phyloP scores from a whole-genome alignment of 345 rosid species.

The Brassica napus region DNA sequence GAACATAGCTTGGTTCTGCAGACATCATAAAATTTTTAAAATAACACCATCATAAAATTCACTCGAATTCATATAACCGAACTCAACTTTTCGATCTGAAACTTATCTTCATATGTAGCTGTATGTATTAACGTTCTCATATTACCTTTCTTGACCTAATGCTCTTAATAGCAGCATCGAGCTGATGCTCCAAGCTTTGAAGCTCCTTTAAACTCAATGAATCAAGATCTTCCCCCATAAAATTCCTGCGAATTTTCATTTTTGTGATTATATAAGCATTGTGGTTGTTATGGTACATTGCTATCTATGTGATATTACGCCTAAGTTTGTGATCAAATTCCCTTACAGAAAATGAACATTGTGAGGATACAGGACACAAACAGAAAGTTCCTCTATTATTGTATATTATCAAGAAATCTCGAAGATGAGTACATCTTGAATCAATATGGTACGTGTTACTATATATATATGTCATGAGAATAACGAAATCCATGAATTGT shows the following conservation, averaged over 20 bases:
- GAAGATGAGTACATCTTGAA: not conserved
- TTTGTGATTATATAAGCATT: not conserved
- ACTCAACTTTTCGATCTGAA: not conserved
- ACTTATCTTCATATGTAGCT: not conserved
- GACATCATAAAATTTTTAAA: not conserved
- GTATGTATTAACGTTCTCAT: not conserved
- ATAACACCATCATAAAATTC: not conserved
- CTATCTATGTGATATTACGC: not conserved
- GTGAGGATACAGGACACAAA: not conserved
- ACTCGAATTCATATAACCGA: not conserved
- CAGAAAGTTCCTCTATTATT: not conserved
- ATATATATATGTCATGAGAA: too few species aligned
- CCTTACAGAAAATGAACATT: too few species aligned
- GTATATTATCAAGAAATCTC: not conserved
- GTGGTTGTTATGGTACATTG: not conserved
- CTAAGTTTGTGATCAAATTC: constrained; percentile 6
- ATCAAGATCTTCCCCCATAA: constrained; percentile 85
- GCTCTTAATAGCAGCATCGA: constrained; percentile 69
- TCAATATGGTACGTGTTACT: too few species aligned
- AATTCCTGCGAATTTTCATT: constrained; percentile 53
- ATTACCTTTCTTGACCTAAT: constrained; percentile 68
- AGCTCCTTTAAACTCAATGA: constrained; percentile 69
- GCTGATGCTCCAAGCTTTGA: constrained; percentile 82
- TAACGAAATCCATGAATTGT: too few species aligned
- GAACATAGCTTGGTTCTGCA: constrained; percentile 76